Evolutionary conservation across 371 early-diverging fungal genomes (phyloP).

Genomic region (Dentiscutata heterogama): DNA sequence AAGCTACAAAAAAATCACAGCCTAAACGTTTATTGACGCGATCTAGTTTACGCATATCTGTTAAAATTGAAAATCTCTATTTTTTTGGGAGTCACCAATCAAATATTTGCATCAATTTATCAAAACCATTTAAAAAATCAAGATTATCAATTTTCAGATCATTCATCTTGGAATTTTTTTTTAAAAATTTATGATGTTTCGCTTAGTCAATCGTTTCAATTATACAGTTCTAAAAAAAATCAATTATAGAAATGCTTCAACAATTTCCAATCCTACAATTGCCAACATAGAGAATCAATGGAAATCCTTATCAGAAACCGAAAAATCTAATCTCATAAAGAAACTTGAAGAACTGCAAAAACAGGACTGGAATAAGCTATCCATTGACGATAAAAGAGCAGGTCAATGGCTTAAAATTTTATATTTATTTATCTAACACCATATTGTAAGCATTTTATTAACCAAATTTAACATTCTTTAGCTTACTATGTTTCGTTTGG

Average conservation of each 20-base stretch:
- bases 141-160: too few relatives aligned
- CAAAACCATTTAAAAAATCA: too few relatives aligned
- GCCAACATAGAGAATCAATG: slow-evolving; percentile 83
- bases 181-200: background rate
- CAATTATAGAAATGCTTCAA: slow-evolving; percentile 9
- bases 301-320: slow-evolving; percentile 85
- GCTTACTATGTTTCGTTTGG: slow-evolving; percentile 97
- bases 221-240: background rate
- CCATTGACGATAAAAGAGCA: slow-evolving; percentile 95
- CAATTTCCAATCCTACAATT: slow-evolving; percentile 67
- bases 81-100: too few relatives aligned
- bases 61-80: too few relatives aligned
- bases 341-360: slow-evolving; percentile 86
- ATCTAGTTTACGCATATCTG: too few relatives aligned
- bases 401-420: slow-evolving; percentile 67
- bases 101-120: too few relatives aligned
- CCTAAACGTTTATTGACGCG: too few relatives aligned
- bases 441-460: background rate
- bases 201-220: background rate
- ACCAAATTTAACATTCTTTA: slow-evolving; percentile 45
- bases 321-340: slow-evolving; percentile 87
- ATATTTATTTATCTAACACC: background rate
- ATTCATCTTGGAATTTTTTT: too few relatives aligned
- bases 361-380: slow-evolving; percentile 94
- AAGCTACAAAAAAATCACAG: too few relatives aligned